These are phyloP conservation scores for Amanita rubescens DNA, from an alignment of 768 basidiomycete species.

Conservation along the genomic window DNA sequence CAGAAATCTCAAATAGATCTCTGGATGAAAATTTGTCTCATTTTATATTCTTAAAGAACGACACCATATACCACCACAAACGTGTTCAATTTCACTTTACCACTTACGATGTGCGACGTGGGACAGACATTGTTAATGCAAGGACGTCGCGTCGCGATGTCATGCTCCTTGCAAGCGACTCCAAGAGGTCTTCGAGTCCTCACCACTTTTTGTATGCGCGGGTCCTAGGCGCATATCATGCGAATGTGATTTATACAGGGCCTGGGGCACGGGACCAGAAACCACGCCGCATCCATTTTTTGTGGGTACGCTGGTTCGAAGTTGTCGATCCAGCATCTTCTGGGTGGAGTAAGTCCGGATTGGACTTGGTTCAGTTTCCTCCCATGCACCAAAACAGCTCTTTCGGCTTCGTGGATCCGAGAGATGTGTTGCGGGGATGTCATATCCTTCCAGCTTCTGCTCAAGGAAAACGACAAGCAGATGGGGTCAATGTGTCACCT, in stretches of 20 bases:
- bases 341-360: slow-evolving; percentile 15
- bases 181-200: background rate
- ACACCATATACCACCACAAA: slow-evolving; percentile 20
- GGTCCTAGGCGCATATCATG: slow-evolving; percentile 22
- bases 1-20: background rate
- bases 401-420: slow-evolving; percentile 41
- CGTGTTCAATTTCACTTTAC: slow-evolving; percentile 32
- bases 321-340: background rate
- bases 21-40: slow-evolving; percentile 5
- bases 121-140: slow-evolving; percentile 29
- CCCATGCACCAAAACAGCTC: slow-evolving; percentile 15
- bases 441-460: slow-evolving; percentile 35
- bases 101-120: slow-evolving; percentile 31
- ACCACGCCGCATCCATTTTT: slow-evolving; percentile 17
- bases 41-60: slow-evolving; percentile 9
- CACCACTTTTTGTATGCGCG: slow-evolving; percentile 24
- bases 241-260: slow-evolving; percentile 13
- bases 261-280: background rate
- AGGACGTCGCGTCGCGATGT: slow-evolving; percentile 20
- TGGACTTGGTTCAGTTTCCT: slow-evolving; percentile 28
- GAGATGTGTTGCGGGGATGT: slow-evolving; percentile 23
- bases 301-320: slow-evolving; percentile 24
- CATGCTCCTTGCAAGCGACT: slow-evolving; percentile 16
- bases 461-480: slow-evolving; percentile 11
- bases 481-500: slow-evolving; percentile 8